These are phyloP conservation scores for Camptophora hylomeconis DNA, from an alignment of 2,329 filamentous ascomycete species.

Conservation along the genomic window DNA sequence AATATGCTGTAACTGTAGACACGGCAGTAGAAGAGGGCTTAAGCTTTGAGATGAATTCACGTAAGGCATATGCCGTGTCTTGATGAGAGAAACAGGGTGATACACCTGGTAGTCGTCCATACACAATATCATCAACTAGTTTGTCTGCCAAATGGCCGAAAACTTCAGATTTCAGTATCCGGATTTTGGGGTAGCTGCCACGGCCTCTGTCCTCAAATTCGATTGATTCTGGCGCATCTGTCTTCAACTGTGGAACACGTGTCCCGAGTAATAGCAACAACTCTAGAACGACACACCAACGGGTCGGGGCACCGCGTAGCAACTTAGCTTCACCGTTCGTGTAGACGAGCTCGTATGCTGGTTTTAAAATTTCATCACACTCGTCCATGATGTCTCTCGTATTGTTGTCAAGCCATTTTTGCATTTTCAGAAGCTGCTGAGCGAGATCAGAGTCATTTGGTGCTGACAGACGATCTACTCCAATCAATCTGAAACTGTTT, in stretches of 20 bases:
- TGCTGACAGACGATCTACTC: conserved; percentile 35
- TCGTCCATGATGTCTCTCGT: conserved; percentile 51
- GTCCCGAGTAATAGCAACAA: conserved; percentile 21
- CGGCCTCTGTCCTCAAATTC: conserved; percentile 8
- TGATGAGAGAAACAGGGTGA: too few relatives aligned
- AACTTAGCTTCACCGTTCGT: conserved; percentile 42
- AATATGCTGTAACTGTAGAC: too few relatives aligned
- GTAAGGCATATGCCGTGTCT: too few relatives aligned
- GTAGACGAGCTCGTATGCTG: conserved; percentile 51
- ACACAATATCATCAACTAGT: too few relatives aligned
- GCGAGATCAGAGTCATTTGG: conserved; percentile 21
- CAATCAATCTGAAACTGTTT: conserved; percentile 51
- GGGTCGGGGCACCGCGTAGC: conserved; percentile 39
- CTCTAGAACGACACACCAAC: conserved; percentile 45
- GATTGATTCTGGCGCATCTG: conserved; percentile 4
- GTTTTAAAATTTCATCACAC: conserved; percentile 50
- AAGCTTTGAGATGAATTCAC: too few relatives aligned
- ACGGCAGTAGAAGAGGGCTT: too few relatives aligned
- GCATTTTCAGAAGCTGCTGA: conserved; percentile 24
- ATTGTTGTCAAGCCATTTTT: conserved; percentile 32
- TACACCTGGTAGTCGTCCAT: too few relatives aligned
- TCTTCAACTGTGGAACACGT: conserved; percentile 6
- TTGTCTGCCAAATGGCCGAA: too few relatives aligned
- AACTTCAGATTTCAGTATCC: conserved; percentile 12
- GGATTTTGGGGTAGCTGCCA: conserved; percentile 14